Percentiles rank a stretch among this genome's conserved stretches.
These are phyloP conservation scores for Marasmius fiardii DNA, from an alignment of 1,284 basidiomycete genomes.

Conservation along the genomic window DNA sequence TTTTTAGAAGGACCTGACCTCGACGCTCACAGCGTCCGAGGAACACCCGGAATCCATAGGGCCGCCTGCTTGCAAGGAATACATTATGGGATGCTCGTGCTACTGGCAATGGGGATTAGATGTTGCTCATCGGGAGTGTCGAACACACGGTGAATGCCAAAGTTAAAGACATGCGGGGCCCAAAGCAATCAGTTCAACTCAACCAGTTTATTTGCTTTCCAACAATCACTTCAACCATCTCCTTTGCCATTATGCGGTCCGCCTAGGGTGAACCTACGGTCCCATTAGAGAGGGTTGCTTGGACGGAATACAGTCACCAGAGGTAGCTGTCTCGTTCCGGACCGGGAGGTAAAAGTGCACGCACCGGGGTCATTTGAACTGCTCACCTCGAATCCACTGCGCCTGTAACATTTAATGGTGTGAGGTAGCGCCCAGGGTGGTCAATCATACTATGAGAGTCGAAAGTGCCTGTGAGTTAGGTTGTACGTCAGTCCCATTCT, in stretches of 20 bases:
- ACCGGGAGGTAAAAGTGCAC: slow-evolving; percentile 37
- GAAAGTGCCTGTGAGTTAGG: slow-evolving; percentile 36
- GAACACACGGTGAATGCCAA: neutral
- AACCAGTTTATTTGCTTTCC: slow-evolving; percentile 43
- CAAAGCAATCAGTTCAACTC: slow-evolving; percentile 30
- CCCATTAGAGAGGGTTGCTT: neutral
- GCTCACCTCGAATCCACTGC: slow-evolving; percentile 38
- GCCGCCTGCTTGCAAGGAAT: too few relatives aligned
- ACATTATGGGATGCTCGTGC: too few relatives aligned
- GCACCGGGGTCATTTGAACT: slow-evolving; percentile 30
- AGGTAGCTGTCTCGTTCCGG: slow-evolving; percentile 49
- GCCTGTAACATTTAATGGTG: slow-evolving; percentile 52
- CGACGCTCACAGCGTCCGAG: too few relatives aligned
- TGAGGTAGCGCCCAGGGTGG: slow-evolving; percentile 46
- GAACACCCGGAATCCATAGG: too few relatives aligned
- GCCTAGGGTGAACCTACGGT: slow-evolving; percentile 50
- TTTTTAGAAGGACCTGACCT: too few relatives aligned
- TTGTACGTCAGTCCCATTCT: neutral
- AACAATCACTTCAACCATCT: slow-evolving; percentile 42
- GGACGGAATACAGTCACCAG: slow-evolving; percentile 36
- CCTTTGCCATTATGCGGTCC: slow-evolving; percentile 46
- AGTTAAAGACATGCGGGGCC: too few relatives aligned
- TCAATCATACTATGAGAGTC: slow-evolving; percentile 50
- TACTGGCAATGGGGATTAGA: too few relatives aligned
- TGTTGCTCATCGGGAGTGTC: too few relatives aligned